phyloP scores from a whole-genome alignment of 805 yeast genomes.

The Wickerhamomyces ciferrii region DNA sequence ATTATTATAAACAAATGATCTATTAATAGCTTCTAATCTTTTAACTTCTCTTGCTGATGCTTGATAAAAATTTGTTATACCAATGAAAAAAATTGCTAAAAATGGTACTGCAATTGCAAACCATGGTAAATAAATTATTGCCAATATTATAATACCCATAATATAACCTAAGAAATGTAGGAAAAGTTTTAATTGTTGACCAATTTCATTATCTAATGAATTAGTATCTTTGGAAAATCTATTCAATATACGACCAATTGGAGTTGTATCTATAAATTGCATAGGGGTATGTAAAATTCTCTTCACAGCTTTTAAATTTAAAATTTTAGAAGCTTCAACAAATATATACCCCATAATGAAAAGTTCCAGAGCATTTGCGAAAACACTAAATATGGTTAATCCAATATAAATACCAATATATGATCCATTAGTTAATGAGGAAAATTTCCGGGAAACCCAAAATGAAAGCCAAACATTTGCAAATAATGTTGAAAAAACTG shows the following conservation, averaged over 20 bases:
- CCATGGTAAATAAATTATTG: conserved; percentile 74
- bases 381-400: conserved; percentile 43
- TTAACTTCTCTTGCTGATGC: conserved; percentile 47
- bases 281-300: conserved; percentile 72
- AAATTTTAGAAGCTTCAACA: conserved; percentile 46
- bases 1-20: conserved; percentile 47
- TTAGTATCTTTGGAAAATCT: conserved; percentile 88
- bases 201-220: conserved; percentile 73
- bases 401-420: conserved; percentile 77
- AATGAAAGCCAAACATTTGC: conserved; percentile 68
- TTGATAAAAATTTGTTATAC: conserved; percentile 39
- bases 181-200: conserved; percentile 62
- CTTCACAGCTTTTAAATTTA: conserved; percentile 58
- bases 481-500: conserved; percentile 12
- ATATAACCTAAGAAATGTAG: conserved; percentile 49
- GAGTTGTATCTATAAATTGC: conserved; percentile 81
- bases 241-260: conserved; percentile 81
- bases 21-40: conserved; percentile 44
- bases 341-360: conserved; percentile 42
- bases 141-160: conserved; percentile 60
- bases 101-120: conserved; percentile 68
- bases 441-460: conserved; percentile 65
- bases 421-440: conserved; percentile 39
- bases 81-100: conserved; percentile 38
- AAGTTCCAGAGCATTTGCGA: conserved; percentile 41